Evolutionary conservation across 306 rosid genomes (phyloP), one percentile per base, ranked within the genome.

Genomic region (Herpetospermum pedunculosum): DNA sequence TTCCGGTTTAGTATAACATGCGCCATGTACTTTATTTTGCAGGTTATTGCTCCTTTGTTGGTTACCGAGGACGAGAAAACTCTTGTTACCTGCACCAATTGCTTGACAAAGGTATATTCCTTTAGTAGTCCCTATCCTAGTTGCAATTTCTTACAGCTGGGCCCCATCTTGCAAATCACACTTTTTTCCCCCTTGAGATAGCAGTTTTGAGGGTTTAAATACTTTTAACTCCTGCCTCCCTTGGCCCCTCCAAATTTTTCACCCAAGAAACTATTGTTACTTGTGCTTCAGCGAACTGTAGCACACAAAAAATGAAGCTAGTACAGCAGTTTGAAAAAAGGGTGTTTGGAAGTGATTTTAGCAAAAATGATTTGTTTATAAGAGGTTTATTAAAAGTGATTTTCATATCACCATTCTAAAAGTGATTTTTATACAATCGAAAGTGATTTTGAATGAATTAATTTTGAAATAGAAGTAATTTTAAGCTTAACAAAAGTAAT

Each of bases 61-160:
- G 99, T 87, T 54, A 86, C 96, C 1, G 97, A 95, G 78, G 96
- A 95, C 64, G 99, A 95, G 87, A 95, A 87, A 87, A 92, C 90
- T 82, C 97, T 95, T 73, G 97, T 95, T 71, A 84, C 93, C 50
- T 84, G 96, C 84, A 81, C 88, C 79, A 95, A 92, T 82, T 88
- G 92, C 83, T 87, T 95, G 88, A 95, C 96, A 23, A 95, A 92
- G 97, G 99, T 92, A 86, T 72, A 59, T 71, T 15, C 50, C 18
- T 70, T 70, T 46, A 18, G 2, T 63, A 3, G 8, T 16, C 15
- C n/a, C n/a, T n/a, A n/a, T 16, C n/a, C 28, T 35, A 4, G 1
- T 35, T 32, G 44, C 26, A 68, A 18, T 68, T 68, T 26, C 73
- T 68, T 68, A 7, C 41, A 26, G 72, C 3, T 38, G 10, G 30